Percentiles rank a stretch among this genome's conserved stretches.
phyloP scores from a whole-genome alignment of 192 early-diverging fungal genomes.

The Umbelopsis sp. region DNA sequence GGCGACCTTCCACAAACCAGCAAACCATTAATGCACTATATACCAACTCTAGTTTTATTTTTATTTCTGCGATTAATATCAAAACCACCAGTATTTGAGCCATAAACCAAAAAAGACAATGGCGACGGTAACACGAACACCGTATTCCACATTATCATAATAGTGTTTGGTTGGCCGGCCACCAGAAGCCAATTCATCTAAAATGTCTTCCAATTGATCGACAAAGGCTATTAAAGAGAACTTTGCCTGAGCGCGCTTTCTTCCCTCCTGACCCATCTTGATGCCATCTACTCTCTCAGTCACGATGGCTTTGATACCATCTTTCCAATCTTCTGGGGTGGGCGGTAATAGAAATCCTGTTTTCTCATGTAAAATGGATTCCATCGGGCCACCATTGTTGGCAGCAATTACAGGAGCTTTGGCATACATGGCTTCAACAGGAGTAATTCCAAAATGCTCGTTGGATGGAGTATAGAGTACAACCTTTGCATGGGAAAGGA shows the following conservation, averaged over 20 bases:
- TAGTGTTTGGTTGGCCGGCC: constrained; percentile 6
- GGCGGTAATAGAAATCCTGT: constrained; percentile 82
- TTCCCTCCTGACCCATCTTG: constrained; percentile 70
- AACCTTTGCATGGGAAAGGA: constrained; percentile 64
- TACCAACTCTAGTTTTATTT: too few species aligned
- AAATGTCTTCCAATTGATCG: constrained; percentile 64
- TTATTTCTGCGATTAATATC: too few species aligned
- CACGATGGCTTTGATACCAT: constrained; percentile 59
- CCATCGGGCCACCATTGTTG: constrained; percentile 85
- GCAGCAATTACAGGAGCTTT: constrained; percentile 85
- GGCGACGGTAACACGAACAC: constrained; percentile 11
- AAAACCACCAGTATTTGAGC: constrained; percentile 23
- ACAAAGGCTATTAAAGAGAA: constrained; percentile 76
- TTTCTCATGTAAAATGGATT: constrained; percentile 70
- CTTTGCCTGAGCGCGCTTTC: constrained; percentile 55
- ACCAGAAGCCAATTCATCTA: constrained; percentile 45
- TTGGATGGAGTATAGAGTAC: constrained; percentile 90
- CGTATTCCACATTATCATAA: constrained; percentile 27
- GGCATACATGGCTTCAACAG: constrained; percentile 94
- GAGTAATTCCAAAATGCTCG: constrained; percentile 98
- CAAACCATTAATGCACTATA: too few species aligned
- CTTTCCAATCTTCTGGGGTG: constrained; percentile 62
- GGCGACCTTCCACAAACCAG: too few species aligned
- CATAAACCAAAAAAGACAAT: constrained; percentile 9
- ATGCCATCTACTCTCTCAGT: constrained; percentile 35